Evolutionary conservation across 352 stramenopile genomes (phyloP).

Genomic region (Blastocystis sp.): DNA sequence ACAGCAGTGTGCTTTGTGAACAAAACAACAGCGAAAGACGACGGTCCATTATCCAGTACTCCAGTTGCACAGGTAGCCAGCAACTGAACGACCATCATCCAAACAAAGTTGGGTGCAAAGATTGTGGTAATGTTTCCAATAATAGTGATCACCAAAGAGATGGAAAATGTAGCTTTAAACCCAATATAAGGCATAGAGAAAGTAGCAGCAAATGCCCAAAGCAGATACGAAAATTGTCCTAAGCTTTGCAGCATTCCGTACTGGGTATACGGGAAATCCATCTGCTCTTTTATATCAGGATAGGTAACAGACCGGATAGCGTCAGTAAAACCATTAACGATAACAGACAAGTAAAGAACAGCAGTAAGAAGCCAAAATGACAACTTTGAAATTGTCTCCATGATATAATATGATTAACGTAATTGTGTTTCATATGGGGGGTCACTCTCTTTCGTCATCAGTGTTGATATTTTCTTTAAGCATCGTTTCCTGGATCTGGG

Average conservation of each 20-base stretch:
- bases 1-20: constrained; percentile 46
- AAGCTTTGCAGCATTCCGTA: constrained; percentile 30
- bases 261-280: background rate
- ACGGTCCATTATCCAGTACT: constrained; percentile 2
- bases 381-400: constrained; percentile 2
- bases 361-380: constrained; percentile 34
- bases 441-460: background rate
- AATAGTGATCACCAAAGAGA: constrained; percentile 12
- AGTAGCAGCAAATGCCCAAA: background rate
- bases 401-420: background rate
- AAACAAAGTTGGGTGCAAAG: background rate
- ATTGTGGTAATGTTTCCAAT: background rate
- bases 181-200: background rate
- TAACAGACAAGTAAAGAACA: background rate
- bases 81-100: background rate
- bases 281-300: background rate
- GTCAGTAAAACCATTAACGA: constrained; percentile 20
- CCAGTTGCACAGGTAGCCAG: constrained; percentile 7
- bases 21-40: constrained; percentile 14
- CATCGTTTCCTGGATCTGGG: too few species aligned
- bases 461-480: too few species aligned
- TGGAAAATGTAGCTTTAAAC: background rate
- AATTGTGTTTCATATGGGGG: background rate
- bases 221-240: constrained; percentile 34
- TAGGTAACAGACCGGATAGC: constrained; percentile 2